Percentiles rank a stretch among this genome's conserved stretches.
Evolutionary conservation across 78 protist species (phyloP).

Genomic region (Dictyostelium citrinum): DNA sequence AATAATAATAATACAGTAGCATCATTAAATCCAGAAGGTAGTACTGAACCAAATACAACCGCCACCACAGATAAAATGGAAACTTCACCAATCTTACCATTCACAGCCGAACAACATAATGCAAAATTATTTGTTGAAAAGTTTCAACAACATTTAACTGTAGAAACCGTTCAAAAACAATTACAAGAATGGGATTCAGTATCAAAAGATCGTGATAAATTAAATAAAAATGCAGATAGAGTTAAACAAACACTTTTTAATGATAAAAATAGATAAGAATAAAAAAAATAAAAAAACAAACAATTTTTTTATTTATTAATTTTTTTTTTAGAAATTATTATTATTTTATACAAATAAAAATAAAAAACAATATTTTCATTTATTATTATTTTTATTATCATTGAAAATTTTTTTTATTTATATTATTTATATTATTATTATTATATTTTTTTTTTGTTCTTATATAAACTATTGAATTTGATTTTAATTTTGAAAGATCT

Average conservation of each 20-base stretch:
- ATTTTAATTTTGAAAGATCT: neutral
- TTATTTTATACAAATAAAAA: too few relatives aligned
- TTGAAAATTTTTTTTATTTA: too few relatives aligned
- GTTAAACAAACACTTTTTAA: neutral
- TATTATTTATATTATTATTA: neutral
- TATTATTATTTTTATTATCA: too few relatives aligned
- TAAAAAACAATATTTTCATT: too few relatives aligned
- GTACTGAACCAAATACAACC: neutral
- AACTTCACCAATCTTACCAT: neutral
- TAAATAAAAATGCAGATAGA: constrained; percentile 33
- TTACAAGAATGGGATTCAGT: constrained; percentile 11
- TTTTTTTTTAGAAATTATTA: neutral
- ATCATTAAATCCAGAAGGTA: neutral
- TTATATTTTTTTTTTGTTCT: neutral
- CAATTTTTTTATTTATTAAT: neutral
- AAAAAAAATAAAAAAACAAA: neutral
- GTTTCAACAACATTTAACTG: constrained; percentile 12
- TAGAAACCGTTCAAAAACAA: constrained; percentile 23
- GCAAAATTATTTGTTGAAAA: neutral
- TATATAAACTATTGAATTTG: neutral
- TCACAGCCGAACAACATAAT: constrained; percentile 9
- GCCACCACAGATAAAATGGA: neutral
- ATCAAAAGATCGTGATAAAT: constrained; percentile 27
- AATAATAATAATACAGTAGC: neutral
- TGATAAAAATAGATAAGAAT: neutral